phyloP scores from a whole-genome alignment of 2,329 filamentous ascomycete species.

The Zymoseptoria ardabiliae region DNA sequence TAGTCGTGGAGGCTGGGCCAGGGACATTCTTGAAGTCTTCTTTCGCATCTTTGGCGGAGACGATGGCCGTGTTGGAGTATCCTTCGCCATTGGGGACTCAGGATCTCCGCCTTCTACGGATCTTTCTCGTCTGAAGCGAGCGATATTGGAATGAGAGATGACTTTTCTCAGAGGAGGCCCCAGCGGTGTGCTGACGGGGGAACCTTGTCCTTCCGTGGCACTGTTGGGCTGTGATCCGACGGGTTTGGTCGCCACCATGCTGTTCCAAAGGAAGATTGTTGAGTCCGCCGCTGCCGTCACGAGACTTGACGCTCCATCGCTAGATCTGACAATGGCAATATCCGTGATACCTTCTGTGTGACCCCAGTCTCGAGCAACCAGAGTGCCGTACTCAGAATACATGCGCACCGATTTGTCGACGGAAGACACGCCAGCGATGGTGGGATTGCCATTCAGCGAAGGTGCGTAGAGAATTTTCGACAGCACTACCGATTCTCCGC shows the following conservation, averaged over 20 bases:
- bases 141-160: constrained; percentile 77
- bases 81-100: constrained; percentile 33
- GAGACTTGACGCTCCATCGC: constrained; percentile 31
- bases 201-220: constrained; percentile 3
- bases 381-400: constrained; percentile 72
- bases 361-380: constrained; percentile 86
- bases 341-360: constrained; percentile 92
- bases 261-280: constrained; percentile 44
- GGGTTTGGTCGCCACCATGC: constrained; percentile 15
- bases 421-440: constrained; percentile 81
- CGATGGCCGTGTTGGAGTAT: constrained; percentile 39
- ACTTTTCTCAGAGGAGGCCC: constrained; percentile 76
- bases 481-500: constrained; percentile 72
- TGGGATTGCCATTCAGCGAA: constrained; percentile 51
- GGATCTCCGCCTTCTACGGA: constrained; percentile 30
- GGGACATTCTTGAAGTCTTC: constrained; percentile 47
- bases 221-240: constrained; percentile 8
- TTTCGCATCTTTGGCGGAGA: constrained; percentile 47
- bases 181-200: constrained; percentile 36
- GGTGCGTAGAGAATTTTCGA: constrained; percentile 63
- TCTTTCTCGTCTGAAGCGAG: constrained; percentile 59
- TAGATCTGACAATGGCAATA: constrained; percentile 54
- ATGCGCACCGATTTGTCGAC: constrained; percentile 92
- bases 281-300: constrained; percentile 45
- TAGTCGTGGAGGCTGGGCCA: constrained; percentile 39